A percentile compares a stretch with the other conserved stretches of the same genome.
Conservation (phyloP, 225 moss, liverwort and hornwort genomes). For the Sphagnum tenellum region DNA sequence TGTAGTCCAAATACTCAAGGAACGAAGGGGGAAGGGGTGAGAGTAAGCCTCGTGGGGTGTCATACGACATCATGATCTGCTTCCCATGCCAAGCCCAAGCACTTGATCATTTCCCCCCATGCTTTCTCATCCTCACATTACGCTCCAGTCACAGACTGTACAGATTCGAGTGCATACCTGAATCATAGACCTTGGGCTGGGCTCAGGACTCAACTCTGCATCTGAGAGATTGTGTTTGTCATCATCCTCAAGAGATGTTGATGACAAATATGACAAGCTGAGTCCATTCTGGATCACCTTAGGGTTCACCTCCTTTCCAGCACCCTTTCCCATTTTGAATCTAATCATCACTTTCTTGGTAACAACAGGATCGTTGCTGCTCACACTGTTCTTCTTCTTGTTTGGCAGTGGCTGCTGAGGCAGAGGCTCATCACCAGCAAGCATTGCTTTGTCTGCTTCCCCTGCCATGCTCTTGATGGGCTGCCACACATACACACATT, state of each 20-base stretch:
- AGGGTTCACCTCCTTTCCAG: slow-evolving; percentile 23
- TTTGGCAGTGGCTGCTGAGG: slow-evolving; percentile 11
- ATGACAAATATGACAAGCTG: slow-evolving; percentile 62
- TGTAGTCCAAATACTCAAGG: slow-evolving; percentile 29
- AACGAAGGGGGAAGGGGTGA: slow-evolving; percentile 52
- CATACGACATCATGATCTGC: slow-evolving; percentile 70
- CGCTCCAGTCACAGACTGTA: neutral
- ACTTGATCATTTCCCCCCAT: slow-evolving; percentile 4
- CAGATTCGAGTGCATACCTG: slow-evolving; percentile 34
- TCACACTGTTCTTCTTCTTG: slow-evolving; percentile 39
- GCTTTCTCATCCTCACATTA: no score
- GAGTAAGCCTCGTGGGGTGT: slow-evolving; percentile 57
- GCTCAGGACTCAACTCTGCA: slow-evolving; percentile 51
- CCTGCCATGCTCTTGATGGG: slow-evolving; percentile 47
- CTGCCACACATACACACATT: slow-evolving; percentile 35
- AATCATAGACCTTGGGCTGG: slow-evolving; percentile 79
- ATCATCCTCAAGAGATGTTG: slow-evolving; percentile 62
- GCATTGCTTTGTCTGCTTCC: slow-evolving; percentile 6
- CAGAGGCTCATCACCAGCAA: no score
- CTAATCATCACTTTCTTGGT: slow-evolving; percentile 38
- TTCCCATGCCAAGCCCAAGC: slow-evolving; percentile 18
- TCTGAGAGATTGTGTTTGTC: slow-evolving; percentile 58
- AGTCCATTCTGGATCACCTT: slow-evolving; percentile 73
- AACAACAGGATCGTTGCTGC: slow-evolving; percentile 4
- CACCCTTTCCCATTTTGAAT: slow-evolving; percentile 18